Evolutionary conservation across 768 basidiomycete species (phyloP).

Genomic region (Rubroboletus satanas): DNA sequence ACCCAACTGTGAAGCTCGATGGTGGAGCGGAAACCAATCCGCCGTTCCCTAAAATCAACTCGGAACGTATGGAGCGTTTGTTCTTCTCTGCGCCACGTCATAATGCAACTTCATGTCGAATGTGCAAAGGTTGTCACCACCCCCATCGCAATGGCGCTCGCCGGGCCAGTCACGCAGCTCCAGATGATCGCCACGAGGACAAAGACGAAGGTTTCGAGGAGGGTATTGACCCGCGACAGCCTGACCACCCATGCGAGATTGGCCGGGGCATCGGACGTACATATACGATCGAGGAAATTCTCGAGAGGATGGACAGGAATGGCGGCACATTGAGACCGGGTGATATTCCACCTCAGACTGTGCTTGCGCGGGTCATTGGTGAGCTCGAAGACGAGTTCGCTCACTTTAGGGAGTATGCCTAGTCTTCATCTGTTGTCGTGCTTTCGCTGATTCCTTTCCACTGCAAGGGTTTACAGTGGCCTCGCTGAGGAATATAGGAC

Average conservation of each 20-base stretch:
- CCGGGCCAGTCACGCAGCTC: constrained; percentile 28
- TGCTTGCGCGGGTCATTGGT: constrained; percentile 74
- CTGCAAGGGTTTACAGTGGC: constrained; percentile 79
- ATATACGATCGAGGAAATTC: constrained; percentile 23
- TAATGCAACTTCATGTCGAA: constrained; percentile 58
- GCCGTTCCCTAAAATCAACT: constrained; percentile 82
- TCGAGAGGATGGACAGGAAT: constrained; percentile 25
- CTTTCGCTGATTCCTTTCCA: constrained; percentile 7
- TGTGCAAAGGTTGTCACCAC: constrained; percentile 53
- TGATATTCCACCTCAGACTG: constrained; percentile 77
- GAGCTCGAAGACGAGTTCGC: constrained; percentile 95
- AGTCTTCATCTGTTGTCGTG: background rate
- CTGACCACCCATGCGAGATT: background rate
- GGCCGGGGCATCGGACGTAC: constrained; percentile 5
- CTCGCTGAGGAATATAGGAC: constrained; percentile 90
- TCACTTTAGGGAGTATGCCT: constrained; percentile 84
- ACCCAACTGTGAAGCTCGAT: constrained; percentile 10
- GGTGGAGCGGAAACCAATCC: constrained; percentile 31
- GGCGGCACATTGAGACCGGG: constrained; percentile 23
- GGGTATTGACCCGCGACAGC: background rate
- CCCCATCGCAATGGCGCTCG: constrained; percentile 43
- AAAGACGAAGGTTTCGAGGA: constrained; percentile 18
- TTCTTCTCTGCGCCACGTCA: constrained; percentile 82
- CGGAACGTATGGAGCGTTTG: constrained; percentile 68
- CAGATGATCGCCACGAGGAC: background rate